Evolutionary conservation across 2,329 filamentous ascomycete genomes (phyloP).

Genomic region (Monosporascus sp.): DNA sequence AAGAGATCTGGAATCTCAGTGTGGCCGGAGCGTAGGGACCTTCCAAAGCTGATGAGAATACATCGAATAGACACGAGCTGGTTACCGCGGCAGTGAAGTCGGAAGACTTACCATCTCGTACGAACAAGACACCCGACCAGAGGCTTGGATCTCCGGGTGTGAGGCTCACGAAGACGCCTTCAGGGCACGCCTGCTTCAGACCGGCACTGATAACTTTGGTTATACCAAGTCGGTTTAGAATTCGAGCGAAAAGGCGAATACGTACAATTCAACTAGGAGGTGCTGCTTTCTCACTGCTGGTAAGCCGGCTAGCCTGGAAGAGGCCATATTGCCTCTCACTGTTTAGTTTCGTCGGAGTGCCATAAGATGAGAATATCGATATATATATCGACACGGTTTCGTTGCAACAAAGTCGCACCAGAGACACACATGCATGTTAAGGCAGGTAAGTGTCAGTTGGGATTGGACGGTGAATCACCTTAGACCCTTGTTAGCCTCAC

Average conservation of each 20-base stretch:
- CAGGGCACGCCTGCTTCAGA: constrained; percentile 74
- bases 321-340: constrained; percentile 33
- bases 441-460: neutral
- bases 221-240: constrained; percentile 14
- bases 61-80: neutral
- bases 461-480: neutral
- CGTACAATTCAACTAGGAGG: constrained; percentile 77
- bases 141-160: constrained; percentile 73
- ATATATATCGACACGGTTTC: neutral
- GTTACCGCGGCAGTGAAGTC: constrained; percentile 3
- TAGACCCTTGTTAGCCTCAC: neutral
- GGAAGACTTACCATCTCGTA: constrained; percentile 65
- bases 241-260: constrained; percentile 9
- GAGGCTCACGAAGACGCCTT: constrained; percentile 81
- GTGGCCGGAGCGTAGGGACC: constrained; percentile 86
- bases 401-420: neutral
- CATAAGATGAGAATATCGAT: neutral
- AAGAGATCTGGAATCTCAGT: constrained; percentile 84
- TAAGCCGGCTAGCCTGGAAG: constrained; percentile 38
- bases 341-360: neutral
- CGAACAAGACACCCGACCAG: constrained; percentile 90
- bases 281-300: constrained; percentile 66
- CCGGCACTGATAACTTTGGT: constrained; percentile 54
- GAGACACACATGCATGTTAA: neutral
- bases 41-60: constrained; percentile 31